Percentiles rank a stretch among this genome's conserved stretches.
These are phyloP conservation scores for Actinidia polygama DNA, from an alignment of 179 eudicot genomes.

Conservation along the genomic window DNA sequence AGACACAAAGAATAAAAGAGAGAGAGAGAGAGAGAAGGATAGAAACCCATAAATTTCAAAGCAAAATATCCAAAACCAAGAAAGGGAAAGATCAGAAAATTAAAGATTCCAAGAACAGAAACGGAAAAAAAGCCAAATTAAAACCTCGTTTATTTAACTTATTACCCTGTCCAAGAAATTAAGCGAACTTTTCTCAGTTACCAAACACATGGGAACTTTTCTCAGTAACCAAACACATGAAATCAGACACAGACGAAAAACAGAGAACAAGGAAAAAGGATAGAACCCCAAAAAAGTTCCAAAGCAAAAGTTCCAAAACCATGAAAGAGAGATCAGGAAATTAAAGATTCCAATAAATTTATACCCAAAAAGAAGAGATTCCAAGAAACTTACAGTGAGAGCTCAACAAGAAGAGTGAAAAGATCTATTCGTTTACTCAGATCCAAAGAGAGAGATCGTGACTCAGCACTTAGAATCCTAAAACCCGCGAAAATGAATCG, in stretches of 20 bases:
- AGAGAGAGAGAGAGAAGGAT: too few species aligned
- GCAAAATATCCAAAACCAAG: too few species aligned
- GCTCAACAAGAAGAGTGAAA: neutral
- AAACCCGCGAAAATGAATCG: too few species aligned
- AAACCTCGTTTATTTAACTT: neutral
- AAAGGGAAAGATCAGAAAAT: too few species aligned
- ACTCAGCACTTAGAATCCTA: too few species aligned
- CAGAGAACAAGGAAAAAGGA: neutral
- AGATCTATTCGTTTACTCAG: neutral
- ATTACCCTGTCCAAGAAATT: neutral
- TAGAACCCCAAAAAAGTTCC: neutral
- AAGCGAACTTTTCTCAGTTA: neutral
- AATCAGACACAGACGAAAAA: too few species aligned
- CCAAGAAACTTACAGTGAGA: conserved; percentile 13
- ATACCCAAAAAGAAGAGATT: neutral
- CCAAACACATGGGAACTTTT: too few species aligned
- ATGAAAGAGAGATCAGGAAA: neutral
- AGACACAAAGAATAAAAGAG: too few species aligned
- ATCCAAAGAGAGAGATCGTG: neutral
- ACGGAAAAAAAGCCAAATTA: too few species aligned
- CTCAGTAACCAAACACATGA: conserved; percentile 9
- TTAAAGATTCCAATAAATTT: too few species aligned
- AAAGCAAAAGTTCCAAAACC: neutral
- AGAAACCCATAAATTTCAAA: too few species aligned
- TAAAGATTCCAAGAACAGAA: too few species aligned